Evolutionary conservation across 106 monocot species (phyloP).

Genomic region (Dendrobium catenatum): DNA sequence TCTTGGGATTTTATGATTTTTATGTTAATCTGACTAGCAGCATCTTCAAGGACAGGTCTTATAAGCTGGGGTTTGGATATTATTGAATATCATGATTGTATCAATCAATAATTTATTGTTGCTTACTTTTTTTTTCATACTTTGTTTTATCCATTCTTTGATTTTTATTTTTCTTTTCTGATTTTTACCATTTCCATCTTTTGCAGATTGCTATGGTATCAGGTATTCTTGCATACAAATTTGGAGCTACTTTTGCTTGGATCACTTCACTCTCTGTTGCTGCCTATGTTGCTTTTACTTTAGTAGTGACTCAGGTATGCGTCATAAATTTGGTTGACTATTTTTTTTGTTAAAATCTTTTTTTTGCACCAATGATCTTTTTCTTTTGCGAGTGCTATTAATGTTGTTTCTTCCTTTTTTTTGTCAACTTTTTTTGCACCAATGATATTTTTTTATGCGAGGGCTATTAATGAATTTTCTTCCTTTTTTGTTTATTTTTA

Average conservation of each 20-base stretch:
- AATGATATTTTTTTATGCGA: neutral
- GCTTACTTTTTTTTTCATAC: neutral
- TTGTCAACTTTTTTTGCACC: neutral
- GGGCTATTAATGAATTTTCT: neutral
- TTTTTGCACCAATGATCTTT: neutral
- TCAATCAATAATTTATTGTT: neutral
- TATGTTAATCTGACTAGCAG: neutral
- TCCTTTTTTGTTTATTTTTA: neutral
- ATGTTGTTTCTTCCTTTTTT: neutral
- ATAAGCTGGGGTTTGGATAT: neutral
- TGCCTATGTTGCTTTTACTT: constrained; percentile 89
- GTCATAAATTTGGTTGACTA: neutral
- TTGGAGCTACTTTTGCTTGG: constrained; percentile 92
- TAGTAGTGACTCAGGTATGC: constrained; percentile 84
- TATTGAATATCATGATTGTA: neutral
- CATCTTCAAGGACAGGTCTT: neutral
- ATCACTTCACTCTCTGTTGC: constrained; percentile 92
- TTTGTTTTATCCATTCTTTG: neutral
- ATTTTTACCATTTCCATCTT: constrained; percentile 6
- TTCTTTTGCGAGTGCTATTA: neutral
- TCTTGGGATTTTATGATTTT: neutral
- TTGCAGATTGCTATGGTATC: constrained; percentile 92
- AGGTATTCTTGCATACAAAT: constrained; percentile 92
- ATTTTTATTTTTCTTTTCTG: neutral
- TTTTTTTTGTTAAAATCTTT: neutral